Percentiles rank a stretch among this genome's conserved stretches.
phyloP scores from a whole-genome alignment of 495 filamentous ascomycete species.

The Penicillium cosmopolitanum region DNA sequence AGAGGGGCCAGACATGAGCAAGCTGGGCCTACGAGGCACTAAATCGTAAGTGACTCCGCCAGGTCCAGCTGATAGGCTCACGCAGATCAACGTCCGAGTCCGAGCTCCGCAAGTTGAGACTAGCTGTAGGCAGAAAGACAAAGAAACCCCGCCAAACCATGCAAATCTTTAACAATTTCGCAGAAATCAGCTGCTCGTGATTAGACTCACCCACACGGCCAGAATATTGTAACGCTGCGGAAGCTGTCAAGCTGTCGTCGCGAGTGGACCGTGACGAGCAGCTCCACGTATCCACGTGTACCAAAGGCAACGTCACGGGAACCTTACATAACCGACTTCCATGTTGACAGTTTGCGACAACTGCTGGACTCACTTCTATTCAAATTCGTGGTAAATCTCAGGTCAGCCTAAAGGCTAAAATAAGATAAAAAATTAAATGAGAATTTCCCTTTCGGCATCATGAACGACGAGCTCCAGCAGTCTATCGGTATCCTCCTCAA shows the following conservation, averaged over 20 bases:
- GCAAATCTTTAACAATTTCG: background rate
- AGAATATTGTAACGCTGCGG: background rate
- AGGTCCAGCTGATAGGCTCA: constrained; percentile 39
- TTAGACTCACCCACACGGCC: background rate
- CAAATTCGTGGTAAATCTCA: too few species aligned
- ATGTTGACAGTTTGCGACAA: background rate
- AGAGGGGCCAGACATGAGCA: constrained; percentile 33
- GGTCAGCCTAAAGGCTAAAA: too few species aligned
- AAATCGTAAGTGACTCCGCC: constrained; percentile 30
- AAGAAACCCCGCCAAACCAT: background rate
- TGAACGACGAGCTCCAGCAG: too few species aligned
- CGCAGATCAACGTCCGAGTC: constrained; percentile 32
- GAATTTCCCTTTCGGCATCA: too few species aligned
- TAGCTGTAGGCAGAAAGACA: background rate
- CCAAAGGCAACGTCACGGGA: constrained; percentile 18
- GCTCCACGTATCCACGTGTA: constrained; percentile 9
- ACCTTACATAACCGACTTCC: constrained; percentile 17
- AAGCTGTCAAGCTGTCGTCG: background rate
- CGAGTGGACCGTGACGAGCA: background rate
- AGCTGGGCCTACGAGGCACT: constrained; percentile 29
- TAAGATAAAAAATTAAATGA: too few species aligned
- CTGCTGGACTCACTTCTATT: too few species aligned
- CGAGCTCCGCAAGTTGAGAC: constrained; percentile 15
- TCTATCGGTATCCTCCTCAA: too few species aligned
- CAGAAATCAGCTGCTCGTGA: background rate